Evolutionary conservation across 1,284 basidiomycete genomes (phyloP), one percentile per base, ranked within the genome.

Genomic region (Lentinus polychrous): DNA sequence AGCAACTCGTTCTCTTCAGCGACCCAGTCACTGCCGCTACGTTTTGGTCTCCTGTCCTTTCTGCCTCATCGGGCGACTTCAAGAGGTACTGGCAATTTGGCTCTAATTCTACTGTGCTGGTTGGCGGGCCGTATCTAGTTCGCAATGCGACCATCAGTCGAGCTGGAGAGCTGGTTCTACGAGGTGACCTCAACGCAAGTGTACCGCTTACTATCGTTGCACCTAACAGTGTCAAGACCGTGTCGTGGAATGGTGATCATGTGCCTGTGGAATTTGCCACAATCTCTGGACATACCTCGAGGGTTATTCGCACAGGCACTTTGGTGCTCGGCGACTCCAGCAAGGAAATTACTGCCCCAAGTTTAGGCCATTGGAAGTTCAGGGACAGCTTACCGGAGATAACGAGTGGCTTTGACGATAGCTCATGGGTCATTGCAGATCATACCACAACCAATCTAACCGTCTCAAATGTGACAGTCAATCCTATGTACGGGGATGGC

Each of bases 341-440:
- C 20, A 43, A 46, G n/a, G 52, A 50, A 3, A 55, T 67, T 31
- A 50, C 45, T 14, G 57, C 62, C 10, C 75, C 75, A 17, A 55
- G 48, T 45, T 65, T 88, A 52, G 64, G 62, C 3, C 69, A 72
- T 11, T 91, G 89, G 89, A 81, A 70, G 61, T 89, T 77, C 58
- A 69, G 69, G 35, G 75, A 90, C 54, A 83, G 81, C 57, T 63
- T 91, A 34, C 88, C 87, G 0, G 88, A 91, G 65, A 71, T 83
- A 14, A 59, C 63, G 34, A 46, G 52, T 0, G 63, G 55, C 17
- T 90, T 80, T 56, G 73, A 77, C 50, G 87, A 91, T 61, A 63
- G 65, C 2, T 57, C 57, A 3, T 91, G 88, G 88, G 66, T 69
- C 0, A 56, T 73, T 32, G 88, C 86, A 31, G 72, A 88, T 55